Evolutionary conservation across 1,139 yeast species (phyloP), one percentile per base, ranked within the genome.

Genomic region (Diutina rugosa): DNA sequence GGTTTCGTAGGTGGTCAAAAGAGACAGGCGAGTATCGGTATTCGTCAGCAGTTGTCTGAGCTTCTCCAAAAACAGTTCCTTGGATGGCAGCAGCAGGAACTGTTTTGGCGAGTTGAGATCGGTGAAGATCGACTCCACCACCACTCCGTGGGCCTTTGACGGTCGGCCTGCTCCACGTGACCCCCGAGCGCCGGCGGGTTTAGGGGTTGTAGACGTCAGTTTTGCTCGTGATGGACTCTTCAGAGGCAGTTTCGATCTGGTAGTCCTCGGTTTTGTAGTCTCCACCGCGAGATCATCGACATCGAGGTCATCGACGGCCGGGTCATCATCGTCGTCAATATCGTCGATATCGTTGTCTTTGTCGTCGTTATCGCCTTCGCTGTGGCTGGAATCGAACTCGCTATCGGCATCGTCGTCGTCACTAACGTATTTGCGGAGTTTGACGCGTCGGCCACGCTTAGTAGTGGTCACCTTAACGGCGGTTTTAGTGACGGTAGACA

Each of bases 341-440:
- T 48, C 54, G 21, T 55, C 56, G 28, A 51, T 51, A 14, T 45
- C 35, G 14, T 26, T 55, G n/a, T 28, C 48, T 21, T n/a, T 21
- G 18, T 16, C 7, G 60, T 52, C 51, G 56, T 57, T 29, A 60
- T 55, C 51, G 58, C 60, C 26, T 55, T 56, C 4, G 56, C 55
- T 7, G 30, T n/a, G 29, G 48, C 45, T 29, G 41, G 41, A 3
- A 26, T 44, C 45, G 51, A 54, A 21, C 45, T 30, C 41, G 32
- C 46, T 47, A 29, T 47, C 51, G 21, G 18, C 51, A 21, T 46
- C 54, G n/a, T 38, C 54, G 29, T 38, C 46, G 32, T 51, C 46
- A 18, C 54, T 51, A 6, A 32, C 46, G 12, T 35, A 51, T 10
- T 41, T 21, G 8, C 18, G 30, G 46, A 47, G 38, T 18, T 56